Percentiles rank a stretch among this genome's conserved stretches.
These are phyloP conservation scores for Ophiostoma australiae DNA, from an alignment of 2,329 filamentous ascomycete species.

Conservation along the genomic window DNA sequence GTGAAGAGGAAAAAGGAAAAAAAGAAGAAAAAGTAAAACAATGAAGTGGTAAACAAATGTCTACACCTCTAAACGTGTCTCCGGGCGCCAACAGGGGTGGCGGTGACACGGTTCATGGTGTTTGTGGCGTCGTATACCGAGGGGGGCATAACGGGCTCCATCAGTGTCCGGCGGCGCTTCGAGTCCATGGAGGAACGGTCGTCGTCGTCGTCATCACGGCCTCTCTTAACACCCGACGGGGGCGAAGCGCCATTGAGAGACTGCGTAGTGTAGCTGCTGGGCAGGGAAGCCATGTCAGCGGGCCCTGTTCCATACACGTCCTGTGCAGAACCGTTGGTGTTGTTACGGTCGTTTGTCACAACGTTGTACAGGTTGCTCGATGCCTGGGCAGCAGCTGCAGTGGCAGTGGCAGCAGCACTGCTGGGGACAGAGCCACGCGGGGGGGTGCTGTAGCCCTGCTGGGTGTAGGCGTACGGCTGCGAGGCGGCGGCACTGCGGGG, in stretches of 20 bases:
- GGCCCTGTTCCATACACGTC: constrained; percentile 67
- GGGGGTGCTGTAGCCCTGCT: constrained; percentile 70
- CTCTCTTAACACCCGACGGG: constrained; percentile 39
- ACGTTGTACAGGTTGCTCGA: constrained; percentile 85
- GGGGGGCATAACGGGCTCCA: constrained; percentile 34
- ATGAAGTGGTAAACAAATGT: not conserved
- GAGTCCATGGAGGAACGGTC: constrained; percentile 34
- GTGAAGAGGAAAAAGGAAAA: not conserved
- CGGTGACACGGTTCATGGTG: constrained; percentile 28
- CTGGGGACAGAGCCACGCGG: constrained; percentile 53
- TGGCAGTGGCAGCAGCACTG: constrained; percentile 33
- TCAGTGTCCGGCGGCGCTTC: constrained; percentile 37
- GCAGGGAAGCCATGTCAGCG: constrained; percentile 46
- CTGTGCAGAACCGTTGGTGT: constrained; percentile 59
- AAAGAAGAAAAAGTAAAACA: not conserved
- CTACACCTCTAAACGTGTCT: constrained; percentile 29
- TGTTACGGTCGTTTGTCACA: constrained; percentile 71
- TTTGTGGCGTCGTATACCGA: constrained; percentile 32
- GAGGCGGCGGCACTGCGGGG: constrained; percentile 71
- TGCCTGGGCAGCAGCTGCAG: constrained; percentile 41
- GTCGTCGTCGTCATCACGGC: constrained; percentile 43
- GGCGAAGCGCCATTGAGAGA: constrained; percentile 57
- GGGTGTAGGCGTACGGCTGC: constrained; percentile 63
- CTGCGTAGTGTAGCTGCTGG: constrained; percentile 50
- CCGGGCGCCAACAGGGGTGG: constrained; percentile 31